Evolutionary conservation across 2,329 filamentous ascomycete species (phyloP).

Genomic region (Hypoxylon sp.): DNA sequence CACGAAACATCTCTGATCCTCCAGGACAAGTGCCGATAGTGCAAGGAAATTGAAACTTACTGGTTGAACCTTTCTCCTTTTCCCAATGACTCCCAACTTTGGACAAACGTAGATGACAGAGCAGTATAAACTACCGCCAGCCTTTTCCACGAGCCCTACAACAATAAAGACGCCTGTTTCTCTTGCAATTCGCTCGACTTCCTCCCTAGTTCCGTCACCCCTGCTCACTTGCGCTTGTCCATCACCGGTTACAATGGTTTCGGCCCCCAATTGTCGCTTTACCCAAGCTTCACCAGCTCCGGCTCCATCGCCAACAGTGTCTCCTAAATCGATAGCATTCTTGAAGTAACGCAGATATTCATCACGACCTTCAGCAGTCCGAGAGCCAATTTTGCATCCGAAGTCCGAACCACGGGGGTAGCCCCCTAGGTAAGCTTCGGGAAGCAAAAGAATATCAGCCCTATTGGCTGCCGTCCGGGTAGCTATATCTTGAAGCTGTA

Average conservation of each 20-base stretch:
- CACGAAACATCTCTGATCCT: background rate
- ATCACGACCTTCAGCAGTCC: conserved; percentile 80
- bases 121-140: conserved; percentile 88
- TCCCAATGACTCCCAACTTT: conserved; percentile 78
- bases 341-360: conserved; percentile 88
- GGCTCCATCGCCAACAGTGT: conserved; percentile 73
- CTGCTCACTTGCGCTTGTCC: conserved; percentile 63
- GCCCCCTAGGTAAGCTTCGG: conserved; percentile 92
- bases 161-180: conserved; percentile 88
- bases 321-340: conserved; percentile 84
- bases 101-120: conserved; percentile 87
- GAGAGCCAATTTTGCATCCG: conserved; percentile 79
- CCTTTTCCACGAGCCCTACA: conserved; percentile 82
- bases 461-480: conserved; percentile 69
- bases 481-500: conserved; percentile 74
- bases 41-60: conserved; percentile 61
- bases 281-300: conserved; percentile 83
- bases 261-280: conserved; percentile 67
- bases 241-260: conserved; percentile 45
- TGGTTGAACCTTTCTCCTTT: conserved; percentile 93
- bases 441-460: conserved; percentile 84
- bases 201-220: conserved; percentile 84
- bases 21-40: background rate
- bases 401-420: conserved; percentile 88
- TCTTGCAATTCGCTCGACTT: conserved; percentile 80